Evolutionary conservation across 768 basidiomycete genomes (phyloP), one percentile per base, ranked within the genome.

Genomic region (Hygrocybe coccinea): DNA sequence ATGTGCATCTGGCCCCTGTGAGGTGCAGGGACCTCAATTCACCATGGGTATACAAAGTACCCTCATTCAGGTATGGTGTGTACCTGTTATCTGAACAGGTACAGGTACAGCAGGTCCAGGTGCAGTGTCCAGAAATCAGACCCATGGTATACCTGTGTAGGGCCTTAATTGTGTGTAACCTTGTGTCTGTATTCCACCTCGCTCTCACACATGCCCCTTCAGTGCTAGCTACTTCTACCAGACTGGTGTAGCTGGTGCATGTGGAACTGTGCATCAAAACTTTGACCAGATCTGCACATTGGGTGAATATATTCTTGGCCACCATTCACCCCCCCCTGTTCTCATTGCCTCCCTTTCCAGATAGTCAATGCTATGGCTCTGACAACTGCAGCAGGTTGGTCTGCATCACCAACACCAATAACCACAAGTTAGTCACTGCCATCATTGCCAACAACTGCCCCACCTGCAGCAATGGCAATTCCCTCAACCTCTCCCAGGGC

Each of bases 381-480:
- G 62, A 45, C 56, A 54, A 11, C 60, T 97, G 95, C 64, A 89
- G 89, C 55, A 71, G 76, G 64, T 64, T 71, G 48, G 80, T 95
- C 62, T 60, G 65, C 60, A 80, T 97, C 65, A 83, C 74, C 56
- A 88, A 89, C 74, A 72, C 73, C 47, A 61, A 71, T 22, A 83
- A 81, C 70, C 75, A 78, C 48, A 80, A 83, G 69, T 76, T 69
- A n/a, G 78, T 88, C 56, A 75, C 69, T 3, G 91, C 84, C 45
- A 79, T 75, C 21, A 76, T 97, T 59, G 89, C 80, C 11, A 91
- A 93, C 61, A 84, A 78, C 36, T 97, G 92, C 77, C 91, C 91
- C 22, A 85, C 85, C 17, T 95, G 91, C 73, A 50, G 64, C 0
- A 82, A 80, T 62, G 34, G 35, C 25, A 78, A 86, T 68, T 88